Percentiles rank a stretch among this genome's conserved stretches.
These are phyloP conservation scores for Fraxinus excelsior DNA, from an alignment of 257 asterid genomes.

Conservation along the genomic window DNA sequence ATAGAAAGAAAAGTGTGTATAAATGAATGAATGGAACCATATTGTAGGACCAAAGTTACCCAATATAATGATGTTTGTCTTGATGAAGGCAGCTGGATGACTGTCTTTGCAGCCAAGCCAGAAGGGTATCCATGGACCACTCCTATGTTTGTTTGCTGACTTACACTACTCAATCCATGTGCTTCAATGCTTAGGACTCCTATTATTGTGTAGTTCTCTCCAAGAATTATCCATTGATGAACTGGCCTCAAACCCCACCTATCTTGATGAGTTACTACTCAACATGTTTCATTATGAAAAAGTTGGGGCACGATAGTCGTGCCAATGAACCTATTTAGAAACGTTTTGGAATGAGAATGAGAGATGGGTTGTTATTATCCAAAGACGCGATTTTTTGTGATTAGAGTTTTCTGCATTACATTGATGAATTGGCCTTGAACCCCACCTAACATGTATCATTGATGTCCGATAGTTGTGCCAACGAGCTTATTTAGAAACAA, in stretches of 20 bases:
- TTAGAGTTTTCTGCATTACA: neutral
- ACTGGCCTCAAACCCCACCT: constrained; percentile 39
- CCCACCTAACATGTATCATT: no score
- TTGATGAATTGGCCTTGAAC: constrained; percentile 12
- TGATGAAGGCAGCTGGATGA: constrained; percentile 53
- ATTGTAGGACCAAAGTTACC: neutral
- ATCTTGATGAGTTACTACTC: neutral
- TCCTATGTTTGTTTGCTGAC: constrained; percentile 32
- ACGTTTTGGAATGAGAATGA: neutral
- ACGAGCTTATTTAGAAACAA: neutral
- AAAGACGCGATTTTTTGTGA: neutral
- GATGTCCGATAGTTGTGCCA: neutral
- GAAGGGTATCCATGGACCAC: constrained; percentile 48
- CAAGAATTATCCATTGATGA: constrained; percentile 36
- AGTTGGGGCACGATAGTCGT: neutral
- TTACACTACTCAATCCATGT: constrained; percentile 44
- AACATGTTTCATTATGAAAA: neutral
- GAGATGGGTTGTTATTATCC: neutral
- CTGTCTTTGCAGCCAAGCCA: constrained; percentile 55
- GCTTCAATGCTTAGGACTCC: constrained; percentile 33
- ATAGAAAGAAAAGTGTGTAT: constrained; percentile 3
- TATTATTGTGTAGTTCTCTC: constrained; percentile 51
- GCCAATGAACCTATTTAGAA: neutral
- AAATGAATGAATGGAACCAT: neutral
- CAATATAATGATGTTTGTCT: constrained; percentile 27